Evolutionary conservation across 257 asterid genomes (phyloP).

Genomic region (Nicotiana obtusifolia): DNA sequence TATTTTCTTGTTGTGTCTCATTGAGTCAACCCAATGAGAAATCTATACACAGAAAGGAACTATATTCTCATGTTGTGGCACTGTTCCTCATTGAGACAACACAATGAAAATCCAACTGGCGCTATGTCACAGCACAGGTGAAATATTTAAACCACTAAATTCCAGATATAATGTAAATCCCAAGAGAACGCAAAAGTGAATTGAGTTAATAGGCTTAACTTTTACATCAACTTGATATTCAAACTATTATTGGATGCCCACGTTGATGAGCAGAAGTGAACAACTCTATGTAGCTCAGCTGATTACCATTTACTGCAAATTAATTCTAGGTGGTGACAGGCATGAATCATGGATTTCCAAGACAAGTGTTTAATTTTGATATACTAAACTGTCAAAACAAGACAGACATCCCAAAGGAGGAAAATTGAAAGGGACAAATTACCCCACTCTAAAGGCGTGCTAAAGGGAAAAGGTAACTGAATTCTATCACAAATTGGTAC

Average conservation of each 20-base stretch:
- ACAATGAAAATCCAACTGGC: not conserved
- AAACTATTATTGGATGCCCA: not conserved
- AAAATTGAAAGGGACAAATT: not conserved
- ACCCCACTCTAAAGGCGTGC: not conserved
- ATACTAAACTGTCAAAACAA: not conserved
- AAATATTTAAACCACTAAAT: not conserved
- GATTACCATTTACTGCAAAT: not conserved
- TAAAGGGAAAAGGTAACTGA: not conserved
- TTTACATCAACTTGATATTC: not conserved
- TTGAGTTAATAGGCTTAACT: not conserved
- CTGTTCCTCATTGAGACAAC: not conserved
- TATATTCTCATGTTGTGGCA: not conserved
- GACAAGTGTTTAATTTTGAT: not conserved
- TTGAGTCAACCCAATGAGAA: not conserved
- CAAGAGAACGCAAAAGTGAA: not conserved
- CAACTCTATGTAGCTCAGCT: not conserved
- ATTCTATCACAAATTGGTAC: not conserved
- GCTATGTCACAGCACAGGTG: not conserved
- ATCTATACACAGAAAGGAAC: not conserved
- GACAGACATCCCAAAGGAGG: not conserved
- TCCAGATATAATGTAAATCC: not conserved
- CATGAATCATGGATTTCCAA: not conserved
- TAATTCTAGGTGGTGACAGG: not conserved
- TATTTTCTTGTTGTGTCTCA: not conserved
- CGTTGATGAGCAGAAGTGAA: not conserved